Conservation (phyloP, 2,329 filamentous ascomycete species). For the Chrysosporium keratinophilum region DNA sequence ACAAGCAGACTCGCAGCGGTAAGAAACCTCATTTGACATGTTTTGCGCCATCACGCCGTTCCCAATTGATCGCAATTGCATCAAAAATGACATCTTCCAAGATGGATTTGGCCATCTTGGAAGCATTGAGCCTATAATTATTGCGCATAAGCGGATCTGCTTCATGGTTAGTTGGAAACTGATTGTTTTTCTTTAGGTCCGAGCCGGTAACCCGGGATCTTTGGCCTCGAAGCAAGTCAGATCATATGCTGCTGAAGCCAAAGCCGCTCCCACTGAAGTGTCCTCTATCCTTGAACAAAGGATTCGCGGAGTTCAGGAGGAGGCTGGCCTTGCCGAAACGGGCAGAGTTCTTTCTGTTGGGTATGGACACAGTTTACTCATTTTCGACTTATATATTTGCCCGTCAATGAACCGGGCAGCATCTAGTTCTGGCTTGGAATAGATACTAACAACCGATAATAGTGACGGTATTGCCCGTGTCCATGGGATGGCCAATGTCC, state of each 20-base stretch:
- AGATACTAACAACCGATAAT: constrained; percentile 18
- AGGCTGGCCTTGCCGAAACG: constrained; percentile 92
- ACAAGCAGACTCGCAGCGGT: constrained; percentile 85
- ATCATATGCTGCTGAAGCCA: constrained; percentile 84
- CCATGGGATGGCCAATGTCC: constrained; percentile 98
- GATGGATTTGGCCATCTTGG: constrained; percentile 16
- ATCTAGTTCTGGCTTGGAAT: background rate
- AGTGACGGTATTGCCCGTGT: constrained; percentile 99
- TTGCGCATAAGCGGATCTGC: constrained; percentile 23
- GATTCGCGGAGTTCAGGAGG: constrained; percentile 97
- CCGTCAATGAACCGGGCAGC: background rate
- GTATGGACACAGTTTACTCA: constrained; percentile 43
- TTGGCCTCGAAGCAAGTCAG: constrained; percentile 65
- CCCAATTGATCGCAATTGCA: constrained; percentile 35
- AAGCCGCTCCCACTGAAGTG: constrained; percentile 94
- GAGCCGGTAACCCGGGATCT: constrained; percentile 71
- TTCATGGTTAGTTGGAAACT: constrained; percentile 23
- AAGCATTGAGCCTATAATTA: constrained; percentile 14
- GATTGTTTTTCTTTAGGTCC: constrained; percentile 48
- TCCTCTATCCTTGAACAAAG: constrained; percentile 99
- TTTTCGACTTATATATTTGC: background rate
- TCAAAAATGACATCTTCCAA: constrained; percentile 19
- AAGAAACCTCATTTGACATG: constrained; percentile 50
- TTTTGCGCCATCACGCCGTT: constrained; percentile 20
- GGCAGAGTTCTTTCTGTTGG: constrained; percentile 97